Percentiles rank a stretch among this genome's conserved stretches.
Conservation (phyloP, 2,329 filamentous ascomycete genomes). For the Penicillium sp. region DNA sequence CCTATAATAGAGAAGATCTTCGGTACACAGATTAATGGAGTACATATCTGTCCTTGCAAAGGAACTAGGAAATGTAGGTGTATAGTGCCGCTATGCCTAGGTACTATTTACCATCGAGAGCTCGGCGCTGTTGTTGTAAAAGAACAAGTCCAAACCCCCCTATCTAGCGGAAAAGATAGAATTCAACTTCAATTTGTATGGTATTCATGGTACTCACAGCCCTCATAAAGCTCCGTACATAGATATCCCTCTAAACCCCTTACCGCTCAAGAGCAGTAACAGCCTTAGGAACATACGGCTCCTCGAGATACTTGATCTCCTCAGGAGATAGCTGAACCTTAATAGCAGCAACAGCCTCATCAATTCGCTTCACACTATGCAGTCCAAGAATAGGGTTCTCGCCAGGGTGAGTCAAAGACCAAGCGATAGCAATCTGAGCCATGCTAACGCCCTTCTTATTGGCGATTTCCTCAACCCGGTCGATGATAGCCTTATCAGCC, state of each 20-base stretch:
- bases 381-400: constrained; percentile 63
- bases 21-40: neutral
- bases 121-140: neutral
- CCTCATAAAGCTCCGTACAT: neutral
- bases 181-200: neutral
- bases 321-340: constrained; percentile 55
- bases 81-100: neutral
- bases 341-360: constrained; percentile 56
- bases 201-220: neutral
- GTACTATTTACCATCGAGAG: neutral
- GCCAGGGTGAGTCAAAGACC: constrained; percentile 56
- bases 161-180: neutral
- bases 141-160: neutral
- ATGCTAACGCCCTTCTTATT: constrained; percentile 60
- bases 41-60: neutral
- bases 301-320: constrained; percentile 63
- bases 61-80: neutral
- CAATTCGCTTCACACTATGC: constrained; percentile 58
- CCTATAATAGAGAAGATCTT: neutral
- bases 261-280: constrained; percentile 30
- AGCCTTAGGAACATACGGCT: constrained; percentile 58
- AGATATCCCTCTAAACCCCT: neutral
- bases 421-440: constrained; percentile 64
- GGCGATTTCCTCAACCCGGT: constrained; percentile 59
- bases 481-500: constrained; percentile 54